Conservation (phyloP, 805 yeast species). For the Deakozyma indianensis region DNA sequence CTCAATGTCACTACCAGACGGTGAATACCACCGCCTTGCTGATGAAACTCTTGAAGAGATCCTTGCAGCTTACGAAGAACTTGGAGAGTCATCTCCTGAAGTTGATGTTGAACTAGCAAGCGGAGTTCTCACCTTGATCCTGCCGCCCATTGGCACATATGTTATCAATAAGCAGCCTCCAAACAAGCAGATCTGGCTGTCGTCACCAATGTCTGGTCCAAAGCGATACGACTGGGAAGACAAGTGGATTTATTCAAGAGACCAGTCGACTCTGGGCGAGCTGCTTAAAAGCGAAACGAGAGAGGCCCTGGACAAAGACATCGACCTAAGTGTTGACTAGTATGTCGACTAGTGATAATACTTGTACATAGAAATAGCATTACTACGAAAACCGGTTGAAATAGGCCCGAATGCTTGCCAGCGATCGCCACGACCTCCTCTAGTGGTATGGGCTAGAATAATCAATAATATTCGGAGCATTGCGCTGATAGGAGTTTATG, state of each 20-base stretch:
- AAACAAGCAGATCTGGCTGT: constrained; percentile 89
- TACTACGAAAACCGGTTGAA: too few relatives aligned
- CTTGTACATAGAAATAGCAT: not conserved
- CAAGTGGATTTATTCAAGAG: constrained; percentile 70
- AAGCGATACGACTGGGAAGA: constrained; percentile 64
- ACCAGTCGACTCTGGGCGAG: constrained; percentile 34
- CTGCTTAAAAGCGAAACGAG: constrained; percentile 38
- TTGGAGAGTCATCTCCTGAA: constrained; percentile 48
- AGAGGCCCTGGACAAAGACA: constrained; percentile 5
- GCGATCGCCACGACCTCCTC: too few relatives aligned
- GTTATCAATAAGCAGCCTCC: constrained; percentile 97
- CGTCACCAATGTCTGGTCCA: constrained; percentile 91
- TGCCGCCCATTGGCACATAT: constrained; percentile 68
- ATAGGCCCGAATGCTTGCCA: too few relatives aligned
- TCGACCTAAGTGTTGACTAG: constrained; percentile 11
- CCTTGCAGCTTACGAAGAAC: constrained; percentile 48
- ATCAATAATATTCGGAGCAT: too few relatives aligned
- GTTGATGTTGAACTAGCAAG: constrained; percentile 69
- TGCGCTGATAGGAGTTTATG: too few relatives aligned
- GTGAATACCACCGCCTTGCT: constrained; percentile 48
- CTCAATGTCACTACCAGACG: constrained; percentile 9
- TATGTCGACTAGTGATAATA: too few relatives aligned
- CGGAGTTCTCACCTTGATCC: constrained; percentile 68
- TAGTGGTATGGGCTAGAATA: too few relatives aligned
- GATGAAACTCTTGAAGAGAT: constrained; percentile 57